Evolutionary conservation across 2,329 filamentous ascomycete species (phyloP).

Genomic region (Cercospora sp.): DNA sequence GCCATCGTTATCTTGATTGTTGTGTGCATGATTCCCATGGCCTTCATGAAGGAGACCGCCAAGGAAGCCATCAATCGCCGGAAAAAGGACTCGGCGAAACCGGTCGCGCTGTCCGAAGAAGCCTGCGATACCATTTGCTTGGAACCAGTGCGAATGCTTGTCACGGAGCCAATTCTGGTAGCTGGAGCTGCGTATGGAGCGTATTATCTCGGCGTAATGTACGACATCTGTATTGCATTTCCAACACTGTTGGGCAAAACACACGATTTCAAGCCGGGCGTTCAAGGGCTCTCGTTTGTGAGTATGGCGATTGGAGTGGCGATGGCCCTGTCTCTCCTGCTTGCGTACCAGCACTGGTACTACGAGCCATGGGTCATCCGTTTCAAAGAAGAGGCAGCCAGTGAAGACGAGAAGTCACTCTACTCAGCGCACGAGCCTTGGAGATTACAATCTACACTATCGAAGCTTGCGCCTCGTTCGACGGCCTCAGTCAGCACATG

Average conservation of each 20-base stretch:
- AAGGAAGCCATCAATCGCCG: constrained; percentile 46
- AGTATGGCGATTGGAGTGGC: constrained; percentile 37
- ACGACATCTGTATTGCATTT: constrained; percentile 27
- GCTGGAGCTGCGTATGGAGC: constrained; percentile 20
- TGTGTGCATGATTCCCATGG: constrained; percentile 36
- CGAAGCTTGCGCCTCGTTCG: neutral
- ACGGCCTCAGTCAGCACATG: neutral
- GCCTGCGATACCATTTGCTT: constrained; percentile 15
- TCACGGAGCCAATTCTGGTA: constrained; percentile 35
- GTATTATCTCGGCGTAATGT: constrained; percentile 28
- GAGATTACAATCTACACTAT: neutral
- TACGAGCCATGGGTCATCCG: constrained; percentile 23
- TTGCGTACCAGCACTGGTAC: constrained; percentile 36
- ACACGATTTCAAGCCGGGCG: constrained; percentile 37
- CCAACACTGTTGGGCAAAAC: constrained; percentile 23
- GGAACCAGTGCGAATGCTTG: constrained; percentile 30
- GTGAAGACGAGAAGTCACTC: constrained; percentile 14
- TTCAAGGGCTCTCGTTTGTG: constrained; percentile 40
- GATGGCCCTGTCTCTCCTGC: constrained; percentile 32
- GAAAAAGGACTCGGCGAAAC: constrained; percentile 17
- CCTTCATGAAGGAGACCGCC: constrained; percentile 55
- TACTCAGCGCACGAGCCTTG: neutral
- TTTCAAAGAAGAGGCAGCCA: constrained; percentile 18
- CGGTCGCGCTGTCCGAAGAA: constrained; percentile 27
- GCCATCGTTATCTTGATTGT: constrained; percentile 41